Base-by-base conservation (phyloP, 1,139 yeast genomes). In the Hanseniaspora sp. region DNA sequence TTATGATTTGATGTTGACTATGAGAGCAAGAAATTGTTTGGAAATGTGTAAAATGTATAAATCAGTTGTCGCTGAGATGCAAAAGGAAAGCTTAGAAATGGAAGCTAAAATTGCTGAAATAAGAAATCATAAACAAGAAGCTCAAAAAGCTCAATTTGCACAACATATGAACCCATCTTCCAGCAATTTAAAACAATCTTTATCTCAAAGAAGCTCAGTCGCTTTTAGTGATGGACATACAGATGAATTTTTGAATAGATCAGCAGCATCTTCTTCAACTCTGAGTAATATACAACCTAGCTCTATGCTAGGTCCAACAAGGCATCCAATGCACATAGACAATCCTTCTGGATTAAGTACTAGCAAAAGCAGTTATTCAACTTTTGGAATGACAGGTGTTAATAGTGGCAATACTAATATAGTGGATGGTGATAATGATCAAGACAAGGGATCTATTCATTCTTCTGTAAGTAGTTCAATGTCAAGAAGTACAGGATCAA, bases 1-100 rank as follows among this genome's bases (percentile, higher is more conserved):
- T 0, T 77, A 80, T 57, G 90, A 83, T 62, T 71, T 81, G 69
- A 79, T 82, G 60, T 66, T 83, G 57, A 73, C 83, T 74, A 66
- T 82, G 48, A 71, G 88, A 56, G 77, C 84, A 1, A 69, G 76
- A 57, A 82, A 82, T 62, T 82, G 78, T n/a, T 67, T 79, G 49
- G 80, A 78, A 55, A 74, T 82, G 76, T 73, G 79, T 7, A 69
- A 69, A 44, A 68, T 72, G 11, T 68, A 79, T 54, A 67, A 64
- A 12, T 63, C 67, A 40, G 72, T 74, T 48, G 71, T 69, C 55
- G 60, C 59, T 42, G 58, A 55, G 34, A 48, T 64, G 15, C 48
- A 56, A 6, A 48, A 56, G 7, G 67, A 63, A n/a, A 56, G 64
- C 3, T 46, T 56, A 2, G 48, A 40, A 33, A 52, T 61, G 34